phyloP scores from a whole-genome alignment of 2,329 filamentous ascomycete species.

The Pseudogymnoascus sp. region DNA sequence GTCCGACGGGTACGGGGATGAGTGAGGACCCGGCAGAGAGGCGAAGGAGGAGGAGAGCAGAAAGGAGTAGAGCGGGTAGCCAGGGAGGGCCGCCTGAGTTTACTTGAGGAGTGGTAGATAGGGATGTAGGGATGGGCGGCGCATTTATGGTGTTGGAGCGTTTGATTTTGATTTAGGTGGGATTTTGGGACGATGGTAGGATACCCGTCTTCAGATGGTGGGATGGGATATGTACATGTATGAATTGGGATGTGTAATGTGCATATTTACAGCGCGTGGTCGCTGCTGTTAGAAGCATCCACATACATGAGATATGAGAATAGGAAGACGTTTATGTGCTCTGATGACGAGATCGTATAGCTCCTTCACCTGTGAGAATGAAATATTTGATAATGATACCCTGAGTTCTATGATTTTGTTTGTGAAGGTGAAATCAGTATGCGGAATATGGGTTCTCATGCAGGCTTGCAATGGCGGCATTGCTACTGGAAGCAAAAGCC shows the following conservation, averaged over 20 bases:
- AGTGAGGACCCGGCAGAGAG: conserved; percentile 42
- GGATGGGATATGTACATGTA: conserved; percentile 5
- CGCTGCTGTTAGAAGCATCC: conserved; percentile 2
- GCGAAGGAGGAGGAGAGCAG: conserved; percentile 47
- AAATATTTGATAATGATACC: not conserved
- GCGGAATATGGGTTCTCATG: not conserved
- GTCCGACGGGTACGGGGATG: conserved; percentile 23
- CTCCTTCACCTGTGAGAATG: not conserved
- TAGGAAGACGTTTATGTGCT: not conserved
- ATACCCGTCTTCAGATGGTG: not conserved
- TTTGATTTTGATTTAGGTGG: not conserved
- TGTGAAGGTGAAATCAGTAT: not conserved
- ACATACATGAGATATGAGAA: conserved; percentile 1
- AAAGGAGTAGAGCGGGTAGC: conserved; percentile 33
- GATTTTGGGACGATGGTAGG: not conserved
- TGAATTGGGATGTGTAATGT: conserved; percentile 6
- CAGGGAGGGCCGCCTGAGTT: not conserved
- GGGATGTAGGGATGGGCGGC: not conserved
- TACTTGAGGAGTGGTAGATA: not conserved
- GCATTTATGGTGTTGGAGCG: conserved; percentile 6
- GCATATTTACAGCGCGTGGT: conserved; percentile 1
- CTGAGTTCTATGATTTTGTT: not conserved
- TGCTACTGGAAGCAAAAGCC: not conserved
- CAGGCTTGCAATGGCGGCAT: not conserved
- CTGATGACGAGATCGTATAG: not conserved